Conservation (phyloP, 2,329 filamentous ascomycete species). For the Colletotrichum sp. region DNA sequence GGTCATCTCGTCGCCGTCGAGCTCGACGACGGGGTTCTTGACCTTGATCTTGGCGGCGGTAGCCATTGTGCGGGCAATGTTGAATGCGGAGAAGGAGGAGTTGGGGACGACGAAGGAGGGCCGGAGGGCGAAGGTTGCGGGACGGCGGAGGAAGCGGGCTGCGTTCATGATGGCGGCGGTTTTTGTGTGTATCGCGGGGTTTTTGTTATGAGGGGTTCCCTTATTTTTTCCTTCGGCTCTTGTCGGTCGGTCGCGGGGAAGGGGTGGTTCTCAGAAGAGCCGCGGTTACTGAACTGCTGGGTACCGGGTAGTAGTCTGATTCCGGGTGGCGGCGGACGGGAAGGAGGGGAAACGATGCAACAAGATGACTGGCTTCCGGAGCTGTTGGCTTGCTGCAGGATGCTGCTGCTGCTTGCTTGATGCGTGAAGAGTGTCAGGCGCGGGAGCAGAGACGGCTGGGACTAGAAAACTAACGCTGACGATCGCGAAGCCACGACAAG, state of each 20-base stretch:
- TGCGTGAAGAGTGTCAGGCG: neutral
- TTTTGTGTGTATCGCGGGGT: neutral
- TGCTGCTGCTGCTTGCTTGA: neutral
- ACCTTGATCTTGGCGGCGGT: slow-evolving; percentile 88
- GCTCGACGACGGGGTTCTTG: slow-evolving; percentile 97
- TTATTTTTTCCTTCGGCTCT: slow-evolving; percentile 1
- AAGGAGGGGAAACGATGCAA: neutral
- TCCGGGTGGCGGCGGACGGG: slow-evolving; percentile 9
- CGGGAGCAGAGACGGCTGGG: neutral
- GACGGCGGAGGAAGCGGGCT: slow-evolving; percentile 19
- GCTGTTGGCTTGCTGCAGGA: slow-evolving; percentile 12
- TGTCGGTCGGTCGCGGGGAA: slow-evolving; percentile 6
- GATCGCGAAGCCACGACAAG: slow-evolving; percentile 13
- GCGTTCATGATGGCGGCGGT: slow-evolving; percentile 17
- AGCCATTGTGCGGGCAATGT: slow-evolving; percentile 55
- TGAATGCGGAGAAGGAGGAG: slow-evolving; percentile 19
- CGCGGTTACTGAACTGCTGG: neutral
- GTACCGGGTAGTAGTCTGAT: slow-evolving; percentile 1
- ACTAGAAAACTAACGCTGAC: slow-evolving; percentile 4
- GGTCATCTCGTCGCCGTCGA: slow-evolving; percentile 97
- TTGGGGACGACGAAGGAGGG: slow-evolving; percentile 9
- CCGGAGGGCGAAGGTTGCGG: slow-evolving; percentile 10
- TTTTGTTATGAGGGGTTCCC: neutral
- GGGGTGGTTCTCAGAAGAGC: neutral
- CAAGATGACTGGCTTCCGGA: slow-evolving; percentile 10